Percentiles rank a stretch among this genome's conserved stretches.
These are phyloP conservation scores for Exophiala bonariae DNA, from an alignment of 2,329 filamentous ascomycete genomes.

Conservation along the genomic window DNA sequence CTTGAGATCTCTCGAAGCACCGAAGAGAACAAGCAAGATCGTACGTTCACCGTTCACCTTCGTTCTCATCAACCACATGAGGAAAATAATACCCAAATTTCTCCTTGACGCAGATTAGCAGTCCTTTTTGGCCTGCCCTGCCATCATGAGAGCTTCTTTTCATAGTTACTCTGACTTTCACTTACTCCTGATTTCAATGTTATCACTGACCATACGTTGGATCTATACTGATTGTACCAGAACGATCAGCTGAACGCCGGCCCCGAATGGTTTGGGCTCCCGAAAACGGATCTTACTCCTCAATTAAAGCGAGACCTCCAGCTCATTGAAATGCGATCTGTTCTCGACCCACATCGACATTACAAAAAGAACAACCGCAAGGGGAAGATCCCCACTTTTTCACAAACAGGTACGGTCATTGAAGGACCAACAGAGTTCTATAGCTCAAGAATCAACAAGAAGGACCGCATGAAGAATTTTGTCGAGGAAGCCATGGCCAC, in stretches of 20 bases:
- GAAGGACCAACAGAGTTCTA: conserved; percentile 87
- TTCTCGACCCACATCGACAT: conserved; percentile 84
- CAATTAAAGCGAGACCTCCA: conserved; percentile 88
- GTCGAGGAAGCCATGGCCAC: conserved; percentile 77
- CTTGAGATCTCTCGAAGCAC: conserved; percentile 56
- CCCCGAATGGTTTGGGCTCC: conserved; percentile 82
- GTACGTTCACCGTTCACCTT: conserved; percentile 41
- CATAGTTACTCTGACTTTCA: conserved; percentile 70
- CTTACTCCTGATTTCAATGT: conserved; percentile 11
- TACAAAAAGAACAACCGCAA: conserved; percentile 81
- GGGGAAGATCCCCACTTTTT: conserved; percentile 73
- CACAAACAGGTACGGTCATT: conserved; percentile 83
- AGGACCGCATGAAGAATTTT: conserved; percentile 83
- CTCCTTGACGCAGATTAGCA: conserved; percentile 70
- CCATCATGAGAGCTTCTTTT: conserved; percentile 68
- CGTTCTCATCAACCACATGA: conserved; percentile 51
- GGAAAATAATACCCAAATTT: conserved; percentile 71
- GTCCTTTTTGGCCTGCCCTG: conserved; percentile 78
- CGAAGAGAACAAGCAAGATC: conserved; percentile 51
- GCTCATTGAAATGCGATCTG: conserved; percentile 81
- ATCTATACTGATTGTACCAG: conserved; percentile 36
- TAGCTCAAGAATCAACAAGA: conserved; percentile 77
- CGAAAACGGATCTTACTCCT: conserved; percentile 78
- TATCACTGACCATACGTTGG: conserved; percentile 6
- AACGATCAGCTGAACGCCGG: conserved; percentile 68